These are phyloP conservation scores for Flaveria trinervia DNA, from an alignment of 129 eudicot genomes.

Conservation along the genomic window DNA sequence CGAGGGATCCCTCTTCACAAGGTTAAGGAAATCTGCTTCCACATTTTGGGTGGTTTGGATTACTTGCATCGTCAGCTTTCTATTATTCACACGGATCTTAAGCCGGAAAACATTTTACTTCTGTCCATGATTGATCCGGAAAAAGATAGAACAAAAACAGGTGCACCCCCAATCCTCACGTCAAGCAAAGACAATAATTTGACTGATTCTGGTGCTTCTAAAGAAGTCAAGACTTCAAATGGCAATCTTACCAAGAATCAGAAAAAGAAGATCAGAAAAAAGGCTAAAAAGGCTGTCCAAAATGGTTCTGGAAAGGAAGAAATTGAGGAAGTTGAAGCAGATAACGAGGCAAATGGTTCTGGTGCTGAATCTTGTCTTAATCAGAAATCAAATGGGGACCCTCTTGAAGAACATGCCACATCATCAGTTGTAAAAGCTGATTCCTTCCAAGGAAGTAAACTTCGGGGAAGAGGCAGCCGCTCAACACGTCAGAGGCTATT, in stretches of 20 bases:
- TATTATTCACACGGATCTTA: conserved; percentile 87
- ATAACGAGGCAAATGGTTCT: conserved; percentile 39
- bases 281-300: conserved; percentile 75
- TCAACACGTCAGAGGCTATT: conserved; percentile 58
- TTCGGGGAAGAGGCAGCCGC: conserved; percentile 60
- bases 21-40: conserved; percentile 86
- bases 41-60: conserved; percentile 82
- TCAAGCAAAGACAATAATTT: conserved; percentile 47
- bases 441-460: conserved; percentile 41
- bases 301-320: conserved; percentile 52
- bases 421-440: conserved; percentile 31
- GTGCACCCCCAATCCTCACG: conserved; percentile 59
- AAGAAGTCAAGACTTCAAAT: conserved; percentile 40
- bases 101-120: conserved; percentile 88
- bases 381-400: conserved; percentile 42
- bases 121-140: conserved; percentile 75
- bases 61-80: conserved; percentile 90
- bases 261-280: conserved; percentile 70
- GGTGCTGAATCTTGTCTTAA: conserved; percentile 39
- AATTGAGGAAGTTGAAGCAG: conserved; percentile 46
- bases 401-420: conserved; percentile 42
- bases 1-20: conserved; percentile 73
- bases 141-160: conserved; percentile 68
- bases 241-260: conserved; percentile 79
- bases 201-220: conserved; percentile 48